Percentiles rank a stretch among this genome's conserved stretches.
phyloP scores from a whole-genome alignment of 2,329 filamentous ascomycete species.

The Clonostachys byssicola region DNA sequence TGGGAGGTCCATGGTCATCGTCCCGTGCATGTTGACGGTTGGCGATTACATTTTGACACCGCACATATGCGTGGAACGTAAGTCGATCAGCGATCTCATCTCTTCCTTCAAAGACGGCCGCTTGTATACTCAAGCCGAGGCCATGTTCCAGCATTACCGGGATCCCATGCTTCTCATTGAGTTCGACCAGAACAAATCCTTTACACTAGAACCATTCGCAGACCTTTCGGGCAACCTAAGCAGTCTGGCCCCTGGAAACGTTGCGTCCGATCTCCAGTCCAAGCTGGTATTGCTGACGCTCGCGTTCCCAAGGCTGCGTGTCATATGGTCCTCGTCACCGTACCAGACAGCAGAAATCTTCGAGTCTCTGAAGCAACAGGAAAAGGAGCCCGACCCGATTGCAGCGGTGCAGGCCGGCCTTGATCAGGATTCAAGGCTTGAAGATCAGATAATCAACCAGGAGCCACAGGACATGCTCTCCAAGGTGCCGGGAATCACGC shows the following conservation, averaged over 20 bases:
- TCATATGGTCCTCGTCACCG: conserved; percentile 91
- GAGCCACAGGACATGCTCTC: conserved; percentile 89
- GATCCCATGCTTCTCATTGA: conserved; percentile 90
- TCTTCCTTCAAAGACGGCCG: conserved; percentile 88
- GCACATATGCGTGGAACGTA: conserved; percentile 88
- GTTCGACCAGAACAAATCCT: conserved; percentile 95
- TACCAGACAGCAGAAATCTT: conserved; percentile 99
- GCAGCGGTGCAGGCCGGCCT: conserved; percentile 81
- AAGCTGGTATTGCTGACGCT: conserved; percentile 91
- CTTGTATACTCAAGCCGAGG: conserved; percentile 86
- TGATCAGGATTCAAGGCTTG: conserved; percentile 46
- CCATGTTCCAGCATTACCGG: conserved; percentile 92
- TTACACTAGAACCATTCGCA: conserved; percentile 82
- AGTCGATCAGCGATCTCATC: conserved; percentile 88
- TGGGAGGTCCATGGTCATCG: conserved; percentile 79
- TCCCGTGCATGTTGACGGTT: conserved; percentile 94
- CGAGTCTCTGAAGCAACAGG: conserved; percentile 83
- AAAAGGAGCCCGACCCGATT: conserved; percentile 86
- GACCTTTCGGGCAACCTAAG: conserved; percentile 59
- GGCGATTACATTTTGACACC: conserved; percentile 94
- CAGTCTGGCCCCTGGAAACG: conserved; percentile 55
- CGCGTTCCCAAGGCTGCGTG: conserved; percentile 81
- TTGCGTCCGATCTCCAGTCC: conserved; percentile 74
- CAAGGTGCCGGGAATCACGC: conserved; percentile 78
- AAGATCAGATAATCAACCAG: conserved; percentile 72